Evolutionary conservation across 1,284 basidiomycete species (phyloP), one percentile per base, ranked within the genome.

Genomic region (Meira miltonrushii): DNA sequence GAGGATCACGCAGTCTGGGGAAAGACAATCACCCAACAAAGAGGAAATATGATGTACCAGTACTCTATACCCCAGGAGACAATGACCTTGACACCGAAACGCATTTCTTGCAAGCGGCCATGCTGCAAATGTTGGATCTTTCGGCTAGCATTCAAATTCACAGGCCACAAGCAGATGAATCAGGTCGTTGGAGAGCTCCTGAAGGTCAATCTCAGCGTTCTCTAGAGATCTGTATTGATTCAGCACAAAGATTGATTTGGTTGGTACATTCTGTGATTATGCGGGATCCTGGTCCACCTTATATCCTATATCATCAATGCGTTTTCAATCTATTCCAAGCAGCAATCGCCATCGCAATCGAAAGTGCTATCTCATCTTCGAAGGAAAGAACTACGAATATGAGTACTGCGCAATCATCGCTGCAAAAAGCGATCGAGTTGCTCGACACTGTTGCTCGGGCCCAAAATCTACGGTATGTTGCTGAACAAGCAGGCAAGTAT

Each of bases 401-500:
- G 12, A 23, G 6, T 21, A 21, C 25, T 13, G 46, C 46, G 12
- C 17, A 23, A 25, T 23, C 46, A 2, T 48, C 46, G 5, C 23
- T 48, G 46, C 17, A 48, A 13, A 53, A 53, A 39, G 50, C 38
- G 11, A 28, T 39, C 6, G 37, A 33, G 15, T 33, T 33, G 28
- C 25, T 48, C 12, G 46, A 48, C 12, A 66, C 65, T 52, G 57
- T 69, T 9, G 65, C 64, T 38, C 58, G 65, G 1, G 62, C 55
- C 41, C 61, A 59, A 58, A 60, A 64, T 28, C 62, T 75, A 40
- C 61, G 65, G 44, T 48, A 43, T 37, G 58, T 71, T 9, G 60
- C 67, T 37, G 70, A 72, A 54, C 70, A 72, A 57, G 70, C 70
- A 11, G 65, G 61, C 12, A 58, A 68, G 28, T 72, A 70, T 59